Evolutionary conservation across 768 basidiomycete genomes (phyloP).

Genomic region (Auricularia heimuer): DNA sequence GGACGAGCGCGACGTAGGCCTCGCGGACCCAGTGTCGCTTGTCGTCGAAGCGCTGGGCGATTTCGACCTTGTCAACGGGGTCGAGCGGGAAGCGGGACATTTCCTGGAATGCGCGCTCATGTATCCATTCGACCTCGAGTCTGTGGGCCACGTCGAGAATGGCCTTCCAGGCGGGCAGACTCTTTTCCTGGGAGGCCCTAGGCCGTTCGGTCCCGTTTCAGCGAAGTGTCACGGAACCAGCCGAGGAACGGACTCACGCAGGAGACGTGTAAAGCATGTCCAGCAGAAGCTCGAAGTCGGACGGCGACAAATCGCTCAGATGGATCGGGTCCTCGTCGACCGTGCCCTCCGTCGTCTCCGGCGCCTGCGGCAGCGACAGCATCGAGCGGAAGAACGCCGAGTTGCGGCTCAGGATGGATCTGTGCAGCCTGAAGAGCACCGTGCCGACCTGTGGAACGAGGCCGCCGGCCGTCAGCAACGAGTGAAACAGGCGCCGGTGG

Average conservation of each 20-base stretch:
- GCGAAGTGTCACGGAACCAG: neutral
- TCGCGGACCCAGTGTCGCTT: neutral
- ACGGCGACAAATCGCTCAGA: neutral
- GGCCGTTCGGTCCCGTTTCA: neutral
- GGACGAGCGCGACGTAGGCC: neutral
- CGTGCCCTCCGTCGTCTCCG: neutral
- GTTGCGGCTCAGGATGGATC: constrained; percentile 59
- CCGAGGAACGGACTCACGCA: neutral
- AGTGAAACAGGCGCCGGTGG: neutral
- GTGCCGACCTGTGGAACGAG: neutral
- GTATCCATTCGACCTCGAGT: neutral
- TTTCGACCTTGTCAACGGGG: neutral
- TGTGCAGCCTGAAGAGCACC: constrained; percentile 59
- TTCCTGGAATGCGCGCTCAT: constrained; percentile 1
- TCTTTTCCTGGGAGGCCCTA: neutral
- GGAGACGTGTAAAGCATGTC: neutral
- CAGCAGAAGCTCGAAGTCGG: neutral
- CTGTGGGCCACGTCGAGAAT: neutral
- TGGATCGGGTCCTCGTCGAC: neutral
- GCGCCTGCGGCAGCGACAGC: constrained; percentile 52
- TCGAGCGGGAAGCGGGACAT: neutral
- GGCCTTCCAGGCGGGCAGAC: neutral
- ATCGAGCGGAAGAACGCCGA: constrained; percentile 61
- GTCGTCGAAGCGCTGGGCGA: constrained; percentile 1
- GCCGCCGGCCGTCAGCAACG: neutral